These are phyloP conservation scores for Orobanche coerulescens DNA, from an alignment of 257 asterid genomes.

Conservation along the genomic window DNA sequence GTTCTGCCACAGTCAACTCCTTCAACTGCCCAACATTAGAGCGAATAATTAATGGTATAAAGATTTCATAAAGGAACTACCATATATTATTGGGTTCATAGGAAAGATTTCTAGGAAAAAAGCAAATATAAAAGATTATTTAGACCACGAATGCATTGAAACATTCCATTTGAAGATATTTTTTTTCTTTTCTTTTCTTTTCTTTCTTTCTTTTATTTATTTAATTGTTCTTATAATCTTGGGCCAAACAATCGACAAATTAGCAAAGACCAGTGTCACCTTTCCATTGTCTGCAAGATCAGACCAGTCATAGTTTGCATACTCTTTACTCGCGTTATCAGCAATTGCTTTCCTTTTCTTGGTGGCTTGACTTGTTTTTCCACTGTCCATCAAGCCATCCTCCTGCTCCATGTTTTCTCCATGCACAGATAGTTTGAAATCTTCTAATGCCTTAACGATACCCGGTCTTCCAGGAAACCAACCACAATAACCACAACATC, in stretches of 20 bases:
- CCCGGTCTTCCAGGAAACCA: conserved; percentile 51
- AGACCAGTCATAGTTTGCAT: conserved; percentile 55
- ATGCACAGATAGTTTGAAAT: conserved; percentile 66
- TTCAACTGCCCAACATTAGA: conserved; percentile 56
- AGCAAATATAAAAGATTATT: background rate
- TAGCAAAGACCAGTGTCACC: conserved; percentile 36
- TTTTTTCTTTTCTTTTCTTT: too few relatives aligned
- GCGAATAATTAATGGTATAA: background rate
- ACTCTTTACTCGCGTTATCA: conserved; percentile 58
- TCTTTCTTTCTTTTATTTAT: background rate
- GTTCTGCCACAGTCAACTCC: conserved; percentile 68
- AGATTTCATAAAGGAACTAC: background rate
- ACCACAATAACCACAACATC: background rate
- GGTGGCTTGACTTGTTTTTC: conserved; percentile 49
- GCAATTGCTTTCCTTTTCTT: conserved; percentile 68
- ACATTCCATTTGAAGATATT: background rate
- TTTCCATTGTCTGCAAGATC: conserved; percentile 88
- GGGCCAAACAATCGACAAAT: conserved; percentile 1
- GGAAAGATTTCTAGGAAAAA: background rate
- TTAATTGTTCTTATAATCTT: background rate
- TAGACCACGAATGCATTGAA: background rate
- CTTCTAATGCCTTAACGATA: conserved; percentile 76
- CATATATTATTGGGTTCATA: too few relatives aligned
- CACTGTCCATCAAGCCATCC: conserved; percentile 28
- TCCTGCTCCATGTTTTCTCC: conserved; percentile 69